Base-by-base conservation (phyloP, 202 grass and related monocot genomes). In the Bolboschoenoplectus hybrid region DNA sequence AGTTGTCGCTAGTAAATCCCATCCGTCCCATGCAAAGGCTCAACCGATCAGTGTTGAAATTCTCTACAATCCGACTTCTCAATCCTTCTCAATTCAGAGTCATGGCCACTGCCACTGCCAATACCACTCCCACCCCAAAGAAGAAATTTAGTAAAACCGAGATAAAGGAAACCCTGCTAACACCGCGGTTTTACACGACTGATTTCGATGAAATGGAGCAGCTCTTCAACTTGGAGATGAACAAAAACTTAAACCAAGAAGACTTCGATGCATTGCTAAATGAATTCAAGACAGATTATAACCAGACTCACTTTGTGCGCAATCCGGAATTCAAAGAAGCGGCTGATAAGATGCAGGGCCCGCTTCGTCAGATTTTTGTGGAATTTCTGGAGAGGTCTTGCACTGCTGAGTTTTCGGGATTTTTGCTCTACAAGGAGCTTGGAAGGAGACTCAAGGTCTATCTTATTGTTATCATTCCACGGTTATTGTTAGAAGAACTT, bases 221-320 rank as follows among this genome's bases (percentile, higher is more conserved):
- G 26, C 89, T 96, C 36, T 98, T 98, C 91, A 96, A 96, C 85
- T 85, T 88, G 1, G 96, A 98, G 91, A 95, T 95, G 62, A 98
- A 96, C 90, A 91, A 90, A 90, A 92, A 94, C 86, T 91, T 98
- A 84, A 98, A 98, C 86, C 86, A 98, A 90, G 68, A 74, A 9
- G 93, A 96, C 85, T 98, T 98, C 81, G 93, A 91, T 86, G 93
- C 93, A 86, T 90, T 98, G 90, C 90, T 92, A 69, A 89, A 93
- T 77, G 96, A 98, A 90, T 98, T 98, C 90, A 98, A 98, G 90
- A 96, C 97, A 35, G 97, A 98, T 87, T 96, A 98, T 87, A 98
- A 98, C 87, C 93, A 98, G 93, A 98, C 97, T 1, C 97, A 98
- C 83, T 98, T 98, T 86, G 91, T 98, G 60, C 90, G 97, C 63